Evolutionary conservation across 139 green algal species (phyloP).

Genomic region (Coccomyxa sp.): DNA sequence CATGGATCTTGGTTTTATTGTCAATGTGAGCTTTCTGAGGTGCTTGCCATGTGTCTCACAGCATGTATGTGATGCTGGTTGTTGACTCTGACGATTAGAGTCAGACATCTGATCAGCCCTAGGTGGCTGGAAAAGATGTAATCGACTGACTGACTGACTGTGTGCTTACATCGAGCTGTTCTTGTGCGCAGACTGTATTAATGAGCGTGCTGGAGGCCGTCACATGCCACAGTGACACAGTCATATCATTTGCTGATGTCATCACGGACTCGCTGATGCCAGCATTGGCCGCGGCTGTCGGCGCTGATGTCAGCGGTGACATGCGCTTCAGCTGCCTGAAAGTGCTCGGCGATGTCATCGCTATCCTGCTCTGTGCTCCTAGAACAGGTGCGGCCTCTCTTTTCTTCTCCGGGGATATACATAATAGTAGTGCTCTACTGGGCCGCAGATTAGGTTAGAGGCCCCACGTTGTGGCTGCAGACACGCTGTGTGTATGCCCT

Average conservation of each 20-base stretch:
- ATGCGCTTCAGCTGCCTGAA: constrained; percentile 82
- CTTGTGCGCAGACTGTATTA: constrained; percentile 27
- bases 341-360: constrained; percentile 73
- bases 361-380: constrained; percentile 11
- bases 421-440: too few species aligned
- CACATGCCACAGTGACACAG: constrained; percentile 50
- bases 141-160: too few species aligned
- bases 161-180: neutral
- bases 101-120: too few species aligned
- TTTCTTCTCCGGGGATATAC: too few species aligned
- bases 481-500: too few species aligned
- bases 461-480: too few species aligned
- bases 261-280: constrained; percentile 63
- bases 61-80: too few species aligned
- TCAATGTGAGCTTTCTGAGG: too few species aligned
- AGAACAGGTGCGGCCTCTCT: neutral
- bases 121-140: too few species aligned
- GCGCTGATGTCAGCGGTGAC: constrained; percentile 47
- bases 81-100: too few species aligned
- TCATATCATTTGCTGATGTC: constrained; percentile 46
- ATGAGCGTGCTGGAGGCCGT: constrained; percentile 69
- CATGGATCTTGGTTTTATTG: too few species aligned
- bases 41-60: neutral
- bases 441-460: too few species aligned
- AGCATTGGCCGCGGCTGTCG: constrained; percentile 55